Percentiles rank a stretch among this genome's conserved stretches.
Conservation (phyloP, 768 basidiomycete genomes). For the button mushroom (Agaricus bisporus) region DNA sequence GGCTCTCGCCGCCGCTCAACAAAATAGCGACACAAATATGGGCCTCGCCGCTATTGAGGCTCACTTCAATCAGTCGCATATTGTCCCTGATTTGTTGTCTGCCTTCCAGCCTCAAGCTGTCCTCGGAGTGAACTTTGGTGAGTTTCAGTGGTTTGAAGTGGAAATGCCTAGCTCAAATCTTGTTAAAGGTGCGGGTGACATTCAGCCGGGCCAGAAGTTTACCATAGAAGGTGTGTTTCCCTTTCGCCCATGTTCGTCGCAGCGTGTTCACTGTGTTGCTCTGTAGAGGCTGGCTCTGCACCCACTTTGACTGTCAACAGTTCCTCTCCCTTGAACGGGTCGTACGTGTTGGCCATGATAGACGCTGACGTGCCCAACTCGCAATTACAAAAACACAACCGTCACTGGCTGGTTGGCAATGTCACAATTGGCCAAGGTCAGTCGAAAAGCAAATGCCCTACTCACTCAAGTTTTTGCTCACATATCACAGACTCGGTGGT, state of each 20-base stretch:
- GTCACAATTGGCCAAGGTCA: slow-evolving; percentile 32
- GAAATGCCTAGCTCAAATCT: slow-evolving; percentile 1
- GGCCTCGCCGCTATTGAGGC: slow-evolving; percentile 59
- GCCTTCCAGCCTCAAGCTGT: slow-evolving; percentile 59
- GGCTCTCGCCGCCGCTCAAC: slow-evolving; percentile 40
- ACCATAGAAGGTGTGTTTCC: slow-evolving; percentile 46
- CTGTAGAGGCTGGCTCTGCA: slow-evolving; percentile 48
- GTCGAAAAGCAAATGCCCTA: slow-evolving; percentile 22
- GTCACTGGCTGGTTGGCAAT: slow-evolving; percentile 78
- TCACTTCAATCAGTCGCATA: slow-evolving; percentile 52
- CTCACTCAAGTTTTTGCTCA: neutral
- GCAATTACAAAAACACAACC: slow-evolving; percentile 50
- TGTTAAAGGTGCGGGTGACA: slow-evolving; percentile 33
- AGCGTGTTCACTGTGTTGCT: neutral
- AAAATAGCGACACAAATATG: slow-evolving; percentile 23
- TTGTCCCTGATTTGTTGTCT: slow-evolving; percentile 58
- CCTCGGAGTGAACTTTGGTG: slow-evolving; percentile 45
- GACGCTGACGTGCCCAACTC: slow-evolving; percentile 68
- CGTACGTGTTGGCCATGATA: slow-evolving; percentile 67
- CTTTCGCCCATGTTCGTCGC: neutral
- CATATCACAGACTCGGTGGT: slow-evolving; percentile 27
- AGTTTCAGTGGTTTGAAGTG: slow-evolving; percentile 3
- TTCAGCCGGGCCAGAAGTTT: slow-evolving; percentile 54
- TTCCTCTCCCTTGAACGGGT: slow-evolving; percentile 41
- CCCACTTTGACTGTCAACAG: slow-evolving; percentile 50